phyloP scores from a whole-genome alignment of 768 basidiomycete species.

The Suillus subalutaceus region DNA sequence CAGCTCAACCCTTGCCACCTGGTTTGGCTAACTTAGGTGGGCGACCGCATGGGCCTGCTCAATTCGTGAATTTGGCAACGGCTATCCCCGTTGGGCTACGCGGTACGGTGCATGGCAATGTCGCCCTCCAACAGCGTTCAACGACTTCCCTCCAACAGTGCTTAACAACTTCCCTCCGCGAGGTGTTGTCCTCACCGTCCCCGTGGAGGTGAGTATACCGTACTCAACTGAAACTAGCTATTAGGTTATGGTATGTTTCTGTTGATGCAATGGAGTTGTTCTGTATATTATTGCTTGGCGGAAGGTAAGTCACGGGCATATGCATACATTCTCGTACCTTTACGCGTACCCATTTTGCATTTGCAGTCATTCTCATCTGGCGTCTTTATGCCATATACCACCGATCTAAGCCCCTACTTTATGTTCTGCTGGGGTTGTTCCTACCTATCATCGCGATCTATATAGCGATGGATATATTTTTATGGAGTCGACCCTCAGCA shows the following conservation, averaged over 20 bases:
- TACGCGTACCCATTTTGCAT: not conserved
- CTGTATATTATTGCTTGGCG: not conserved
- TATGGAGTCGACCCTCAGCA: not conserved
- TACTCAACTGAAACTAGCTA: too few relatives aligned
- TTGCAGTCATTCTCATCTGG: constrained; percentile 1
- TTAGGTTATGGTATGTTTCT: not conserved
- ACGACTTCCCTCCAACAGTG: too few relatives aligned
- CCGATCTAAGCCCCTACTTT: not conserved
- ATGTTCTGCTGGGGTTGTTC: not conserved
- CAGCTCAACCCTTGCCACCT: too few relatives aligned
- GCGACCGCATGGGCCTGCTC: too few relatives aligned
- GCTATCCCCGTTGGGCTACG: too few relatives aligned
- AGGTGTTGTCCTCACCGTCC: too few relatives aligned
- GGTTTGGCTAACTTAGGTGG: too few relatives aligned
- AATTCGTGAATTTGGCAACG: too few relatives aligned
- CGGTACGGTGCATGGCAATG: too few relatives aligned
- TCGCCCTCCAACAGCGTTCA: too few relatives aligned
- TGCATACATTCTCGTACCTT: not conserved
- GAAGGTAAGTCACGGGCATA: not conserved
- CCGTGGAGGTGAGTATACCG: not conserved
- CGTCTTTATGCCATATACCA: not conserved
- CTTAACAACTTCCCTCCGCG: too few relatives aligned
- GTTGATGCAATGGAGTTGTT: not conserved
- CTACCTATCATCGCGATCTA: not conserved
- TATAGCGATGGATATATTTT: not conserved